Base-by-base conservation (phyloP, 2,329 filamentous ascomycete species). In the Helotiales sp. region DNA sequence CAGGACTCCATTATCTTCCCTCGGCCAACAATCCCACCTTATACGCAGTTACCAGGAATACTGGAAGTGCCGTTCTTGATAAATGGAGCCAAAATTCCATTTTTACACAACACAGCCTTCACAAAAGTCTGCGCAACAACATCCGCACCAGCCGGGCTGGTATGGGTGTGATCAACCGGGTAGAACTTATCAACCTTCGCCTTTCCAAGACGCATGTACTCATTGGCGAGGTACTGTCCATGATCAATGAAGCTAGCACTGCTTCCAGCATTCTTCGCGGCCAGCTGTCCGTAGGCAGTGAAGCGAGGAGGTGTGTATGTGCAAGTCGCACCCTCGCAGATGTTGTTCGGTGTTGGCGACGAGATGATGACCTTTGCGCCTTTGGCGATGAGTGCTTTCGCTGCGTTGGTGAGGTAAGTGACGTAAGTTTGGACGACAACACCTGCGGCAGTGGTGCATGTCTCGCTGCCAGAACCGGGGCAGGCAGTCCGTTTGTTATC, bases 401-500 rank as follows among this genome's bases (percentile, higher is more conserved):
- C 70, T 1, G 71, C 71, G 26, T 70, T 59, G 47, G 68, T 72
- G 13, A 74, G 67, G 61, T 77, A 77, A 8, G 70, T 75, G 10
- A 73, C 71, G 57, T 76, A 77, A 15, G 75, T 77, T 30, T 77
- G 73, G 10, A 77, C 73, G 2, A 72, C 68, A 71, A 90, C 89
- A 72, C 90, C 86, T 0, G 87, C 64, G 8, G 63, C n/a, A 6
- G 67, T 68, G 15, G 65, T 71, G 26, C 74, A 75, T 8, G 86
- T 24, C 86, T 91, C 73, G 84, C 83, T 37, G 80, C 75, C 75
- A 4, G 71, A 65, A 26, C 76, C 76, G 8, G 79, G 75, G 66
- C 89, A 91, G 71, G 86, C 87, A 1, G 84, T 85, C 15, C 88
- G 83, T 0, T 85, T 85, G 71, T 91, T 90, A 76, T 91, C 89